Evolutionary conservation across 352 stramenopile genomes (phyloP).

Genomic region (Pythium diclinum): DNA sequence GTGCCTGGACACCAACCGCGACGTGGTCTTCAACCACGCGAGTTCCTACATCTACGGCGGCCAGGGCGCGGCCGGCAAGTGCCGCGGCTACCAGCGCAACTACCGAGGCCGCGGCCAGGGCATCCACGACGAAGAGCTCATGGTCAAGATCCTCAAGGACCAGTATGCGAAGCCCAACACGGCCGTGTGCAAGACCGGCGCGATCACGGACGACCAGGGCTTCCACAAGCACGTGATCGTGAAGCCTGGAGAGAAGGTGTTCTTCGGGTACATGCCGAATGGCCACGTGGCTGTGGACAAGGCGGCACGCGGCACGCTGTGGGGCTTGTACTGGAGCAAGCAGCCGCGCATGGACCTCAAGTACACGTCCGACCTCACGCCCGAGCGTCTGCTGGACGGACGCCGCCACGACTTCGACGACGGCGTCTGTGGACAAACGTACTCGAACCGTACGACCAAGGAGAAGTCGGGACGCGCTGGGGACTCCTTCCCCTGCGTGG

Average conservation of each 20-base stretch:
- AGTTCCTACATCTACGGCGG: slow-evolving; percentile 50
- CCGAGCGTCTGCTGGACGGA: slow-evolving; percentile 44
- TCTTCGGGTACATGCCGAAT: slow-evolving; percentile 57
- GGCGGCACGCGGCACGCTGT: slow-evolving; percentile 42
- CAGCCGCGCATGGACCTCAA: slow-evolving; percentile 30
- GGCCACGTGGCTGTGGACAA: slow-evolving; percentile 62
- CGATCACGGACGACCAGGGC: slow-evolving; percentile 24
- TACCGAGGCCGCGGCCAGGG: slow-evolving; percentile 42
- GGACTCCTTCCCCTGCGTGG: slow-evolving; percentile 49
- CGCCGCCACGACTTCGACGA: slow-evolving; percentile 63
- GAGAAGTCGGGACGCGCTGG: slow-evolving; percentile 35
- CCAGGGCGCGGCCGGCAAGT: slow-evolving; percentile 33
- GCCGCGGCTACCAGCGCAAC: slow-evolving; percentile 56
- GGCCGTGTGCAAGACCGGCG: slow-evolving; percentile 33
- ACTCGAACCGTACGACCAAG: slow-evolving; percentile 13
- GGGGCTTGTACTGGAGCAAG: slow-evolving; percentile 57
- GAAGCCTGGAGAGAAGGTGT: slow-evolving; percentile 32
- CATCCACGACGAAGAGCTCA: slow-evolving; percentile 29
- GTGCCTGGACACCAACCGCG: slow-evolving; percentile 53
- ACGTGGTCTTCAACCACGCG: slow-evolving; percentile 47
- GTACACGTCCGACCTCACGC: slow-evolving; percentile 43
- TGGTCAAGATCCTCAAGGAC: slow-evolving; percentile 55
- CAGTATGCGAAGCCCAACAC: slow-evolving; percentile 23
- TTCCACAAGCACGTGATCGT: slow-evolving; percentile 33
- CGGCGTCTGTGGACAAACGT: slow-evolving; percentile 50